These are phyloP conservation scores for Lasiosphaeria ovina DNA, from an alignment of 495 filamentous ascomycete genomes.

Conservation along the genomic window DNA sequence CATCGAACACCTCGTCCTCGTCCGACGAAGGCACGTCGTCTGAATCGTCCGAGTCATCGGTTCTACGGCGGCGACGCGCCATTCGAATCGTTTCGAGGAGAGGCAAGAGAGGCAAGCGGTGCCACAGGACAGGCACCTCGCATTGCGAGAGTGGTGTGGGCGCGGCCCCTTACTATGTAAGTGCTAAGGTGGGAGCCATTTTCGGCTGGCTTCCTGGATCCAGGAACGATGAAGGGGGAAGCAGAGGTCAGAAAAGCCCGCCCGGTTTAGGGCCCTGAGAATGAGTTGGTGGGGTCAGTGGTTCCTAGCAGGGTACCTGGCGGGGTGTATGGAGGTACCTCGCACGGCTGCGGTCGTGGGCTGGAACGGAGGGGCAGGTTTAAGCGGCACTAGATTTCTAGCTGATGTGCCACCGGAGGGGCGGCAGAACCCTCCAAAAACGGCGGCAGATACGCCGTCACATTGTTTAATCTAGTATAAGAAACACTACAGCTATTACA, in stretches of 20 bases:
- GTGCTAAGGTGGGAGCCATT: conserved; percentile 5
- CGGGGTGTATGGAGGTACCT: conserved; percentile 6
- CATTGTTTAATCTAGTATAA: conserved; percentile 2
- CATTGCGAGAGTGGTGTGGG: conserved; percentile 1
- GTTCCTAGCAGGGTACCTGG: conserved; percentile 5
- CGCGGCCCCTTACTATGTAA: conserved; percentile 8
- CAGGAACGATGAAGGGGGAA: not conserved
- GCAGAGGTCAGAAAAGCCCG: not conserved
- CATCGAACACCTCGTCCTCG: conserved; percentile 8
- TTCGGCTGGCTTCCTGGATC: not conserved
- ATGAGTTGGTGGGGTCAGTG: not conserved
- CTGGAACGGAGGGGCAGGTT: not conserved
- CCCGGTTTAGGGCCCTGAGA: not conserved
- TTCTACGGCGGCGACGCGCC: conserved; percentile 8
- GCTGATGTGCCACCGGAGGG: not conserved
- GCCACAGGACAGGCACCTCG: conserved; percentile 2
- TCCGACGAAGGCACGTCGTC: conserved; percentile 4
- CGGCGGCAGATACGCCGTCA: not conserved
- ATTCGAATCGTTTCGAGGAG: not conserved
- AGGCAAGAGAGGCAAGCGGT: not conserved
- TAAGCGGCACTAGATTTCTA: not conserved
- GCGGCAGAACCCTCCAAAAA: conserved; percentile 7
- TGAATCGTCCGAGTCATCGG: conserved; percentile 5
- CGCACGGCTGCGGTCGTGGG: not conserved
- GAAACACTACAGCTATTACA: too few species aligned